Evolutionary conservation across 75 land plant genomes (phyloP), one percentile per base, ranked within the genome.

Genomic region (Pinus taeda): DNA sequence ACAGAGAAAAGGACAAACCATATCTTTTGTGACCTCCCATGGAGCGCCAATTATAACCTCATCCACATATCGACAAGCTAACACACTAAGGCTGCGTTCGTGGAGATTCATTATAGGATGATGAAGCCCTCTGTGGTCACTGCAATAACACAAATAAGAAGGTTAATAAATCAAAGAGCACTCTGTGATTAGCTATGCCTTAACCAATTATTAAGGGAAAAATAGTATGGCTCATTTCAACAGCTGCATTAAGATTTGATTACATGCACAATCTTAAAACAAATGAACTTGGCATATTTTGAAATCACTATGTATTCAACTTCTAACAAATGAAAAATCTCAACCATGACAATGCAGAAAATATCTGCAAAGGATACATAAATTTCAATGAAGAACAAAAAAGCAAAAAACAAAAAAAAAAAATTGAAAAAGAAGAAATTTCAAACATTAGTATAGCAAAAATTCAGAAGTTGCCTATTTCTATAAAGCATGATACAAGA

Each of bases 1-100:
- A 76, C 6, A 22, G 55, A 14, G 45, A 58, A 22, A 75, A 39
- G 82, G 39, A 71, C 82, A 67, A 67, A 96, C 99, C 99, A 92
- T 92, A 77, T 96, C 99, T 75, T 87, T 96, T 26, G 97, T 94
- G 60, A 96, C 84, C 76, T 86, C 98, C 93, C 95, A 88, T 8
- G 99, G 99, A 72, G 99, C 99, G 74, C 99, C 99, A 86, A 96
- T 94, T 58, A 96, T 96, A 56, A 94, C 97, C 81, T 96, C 99
- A 84, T 96, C 99, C 15, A 90, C 97, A 85, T 96, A 94, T 33
- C 95, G 91, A 69, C 99, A 96, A 75, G 99, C 94, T 81, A 96
- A 80, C 21, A 96, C 99, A 88, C 99, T 96, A 64, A 96, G 81
- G 71, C 98, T 96, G 76, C 99, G 88, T 75, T 96, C 99, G 76